A percentile compares a stretch with the other conserved stretches of the same genome.
Conservation (phyloP, 306 rosid genomes). For the Coriaria nepalensis region DNA sequence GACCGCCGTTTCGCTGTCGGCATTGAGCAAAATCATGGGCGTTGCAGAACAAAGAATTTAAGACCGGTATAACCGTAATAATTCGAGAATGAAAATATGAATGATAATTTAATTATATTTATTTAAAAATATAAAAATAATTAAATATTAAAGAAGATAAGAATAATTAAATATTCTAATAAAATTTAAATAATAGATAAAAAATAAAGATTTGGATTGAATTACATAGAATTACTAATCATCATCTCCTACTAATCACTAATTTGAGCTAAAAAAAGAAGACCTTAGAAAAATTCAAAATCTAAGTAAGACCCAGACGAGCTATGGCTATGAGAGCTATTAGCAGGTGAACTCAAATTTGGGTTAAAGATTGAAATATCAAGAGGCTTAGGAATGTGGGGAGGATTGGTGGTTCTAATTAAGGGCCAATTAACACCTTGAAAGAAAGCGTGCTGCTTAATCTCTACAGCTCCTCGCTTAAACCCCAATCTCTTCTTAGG, state of each 20-base stretch:
- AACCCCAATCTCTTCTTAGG: slow-evolving; percentile 45
- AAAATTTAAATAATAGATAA: no score
- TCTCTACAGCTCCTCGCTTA: slow-evolving; percentile 44
- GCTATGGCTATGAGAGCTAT: slow-evolving; percentile 8
- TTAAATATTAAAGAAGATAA: no score
- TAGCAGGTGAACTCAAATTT: slow-evolving; percentile 15
- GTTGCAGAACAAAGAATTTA: no score
- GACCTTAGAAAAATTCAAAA: slow-evolving; percentile 41
- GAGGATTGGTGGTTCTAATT: slow-evolving; percentile 37
- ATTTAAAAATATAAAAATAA: no score
- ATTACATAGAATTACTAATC: not conserved
- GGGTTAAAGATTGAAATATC: slow-evolving; percentile 23
- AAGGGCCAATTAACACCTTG: slow-evolving; percentile 50
- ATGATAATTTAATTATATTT: no score
- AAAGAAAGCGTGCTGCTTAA: slow-evolving; percentile 49
- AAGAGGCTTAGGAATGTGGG: slow-evolving; percentile 42
- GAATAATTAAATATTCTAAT: no score
- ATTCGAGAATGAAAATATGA: no score
- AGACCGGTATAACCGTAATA: no score
- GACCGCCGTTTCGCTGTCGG: no score
- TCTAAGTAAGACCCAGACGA: slow-evolving; percentile 46
- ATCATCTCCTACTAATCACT: not conserved
- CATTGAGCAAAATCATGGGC: no score
- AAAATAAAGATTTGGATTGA: no score
- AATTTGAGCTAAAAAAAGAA: not conserved